Base-by-base conservation (phyloP, 306 rosid genomes). In the Dryas octopetala region DNA sequence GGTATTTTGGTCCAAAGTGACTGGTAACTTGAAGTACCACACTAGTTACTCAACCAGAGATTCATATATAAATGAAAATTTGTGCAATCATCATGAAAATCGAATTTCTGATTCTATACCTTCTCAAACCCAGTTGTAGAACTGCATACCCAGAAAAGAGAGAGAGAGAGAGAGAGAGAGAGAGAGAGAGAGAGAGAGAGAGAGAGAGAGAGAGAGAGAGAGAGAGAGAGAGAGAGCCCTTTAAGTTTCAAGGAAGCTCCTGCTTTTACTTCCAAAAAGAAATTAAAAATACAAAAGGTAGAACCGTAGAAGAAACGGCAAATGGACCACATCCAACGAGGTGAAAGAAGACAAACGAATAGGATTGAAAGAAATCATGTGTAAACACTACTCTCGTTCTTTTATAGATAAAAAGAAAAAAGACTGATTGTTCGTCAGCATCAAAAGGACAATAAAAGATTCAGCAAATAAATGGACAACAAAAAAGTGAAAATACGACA, bases 181-280 rank as follows among this genome's bases (percentile, higher is more conserved):
- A n/a, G n/a, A n/a, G n/a, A n/a, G n/a, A n/a, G n/a, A n/a, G n/a
- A n/a, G n/a, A n/a, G n/a, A n/a, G n/a, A n/a, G n/a, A n/a, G n/a
- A n/a, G n/a, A n/a, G n/a, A n/a, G n/a, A 15, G 32, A 49, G 41
- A 43, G 26, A 44, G 57, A n/a, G 60, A 59, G 45, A 43, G 61
- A 44, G 38, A n/a, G 47, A 45, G 50, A 28, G 9, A 9, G 50
- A 23, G 64, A 54, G 57, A 55, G 46, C 52, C 73, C 66, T 59
- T 50, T 76, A 55, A 70, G 84, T 79, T 79, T 74, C 87, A 60
- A 76, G 83, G 85, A 82, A 80, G 58, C 82, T 83, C 44, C 78
- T 63, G 44, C 49, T 68, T 74, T 47, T 2, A 16, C 66, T 66
- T 70, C 26, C 45, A 66, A 46, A 60, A 49, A 70, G 50, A 58